Evolutionary conservation across 345 rosid genomes (phyloP).

Genomic region (Lagerstroemia speciosa): DNA sequence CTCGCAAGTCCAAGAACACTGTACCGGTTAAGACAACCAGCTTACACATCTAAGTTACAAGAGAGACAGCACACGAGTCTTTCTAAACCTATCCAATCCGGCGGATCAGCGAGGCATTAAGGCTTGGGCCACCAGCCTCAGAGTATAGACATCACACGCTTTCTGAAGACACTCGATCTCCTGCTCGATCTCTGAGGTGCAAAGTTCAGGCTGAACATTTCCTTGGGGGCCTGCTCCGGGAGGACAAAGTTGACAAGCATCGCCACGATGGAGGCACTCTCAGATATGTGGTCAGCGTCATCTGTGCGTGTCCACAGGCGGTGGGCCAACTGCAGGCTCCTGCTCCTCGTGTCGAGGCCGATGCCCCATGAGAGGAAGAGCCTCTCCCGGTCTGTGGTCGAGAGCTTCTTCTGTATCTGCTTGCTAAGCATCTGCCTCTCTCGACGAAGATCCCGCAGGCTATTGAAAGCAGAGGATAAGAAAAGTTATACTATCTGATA

Average conservation of each 20-base stretch:
- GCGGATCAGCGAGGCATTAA: neutral
- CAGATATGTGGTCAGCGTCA: conserved; percentile 25
- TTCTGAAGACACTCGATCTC: conserved; percentile 19
- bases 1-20: neutral
- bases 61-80: neutral
- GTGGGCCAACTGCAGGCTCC: conserved; percentile 30
- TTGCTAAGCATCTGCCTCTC: conserved; percentile 39
- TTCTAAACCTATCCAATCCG: neutral
- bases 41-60: neutral
- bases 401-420: conserved; percentile 26
- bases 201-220: conserved; percentile 38
- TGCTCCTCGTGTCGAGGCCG: conserved; percentile 17
- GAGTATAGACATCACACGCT: conserved; percentile 2
- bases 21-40: neutral
- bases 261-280: conserved; percentile 31
- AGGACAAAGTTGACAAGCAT: conserved; percentile 32
- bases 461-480: neutral
- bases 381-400: conserved; percentile 26
- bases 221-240: conserved; percentile 24
- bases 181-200: conserved; percentile 18
- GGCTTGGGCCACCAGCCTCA: neutral
- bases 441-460: conserved; percentile 26
- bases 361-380: conserved; percentile 35
- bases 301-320: conserved; percentile 28
- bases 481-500: neutral